Evolutionary conservation across 169 alveolate genomes (phyloP), one percentile per base, ranked within the genome.

Genomic region (Amoebophrya sp.): DNA sequence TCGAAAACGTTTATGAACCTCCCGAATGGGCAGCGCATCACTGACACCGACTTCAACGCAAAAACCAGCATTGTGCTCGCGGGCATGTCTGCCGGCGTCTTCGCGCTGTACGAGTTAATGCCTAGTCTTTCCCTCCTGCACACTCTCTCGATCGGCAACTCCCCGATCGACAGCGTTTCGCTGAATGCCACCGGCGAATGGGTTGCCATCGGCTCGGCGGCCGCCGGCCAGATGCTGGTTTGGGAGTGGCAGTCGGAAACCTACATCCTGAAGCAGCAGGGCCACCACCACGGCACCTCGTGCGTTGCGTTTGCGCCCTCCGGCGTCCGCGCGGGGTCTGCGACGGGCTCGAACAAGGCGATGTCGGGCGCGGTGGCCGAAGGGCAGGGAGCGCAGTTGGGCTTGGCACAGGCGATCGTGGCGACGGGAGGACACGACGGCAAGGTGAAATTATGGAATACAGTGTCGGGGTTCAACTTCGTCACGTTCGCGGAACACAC

Each of bases 171-270:
- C 78, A n/a, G 88, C 38, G 69, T 93, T 20, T 18, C 93, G 0
- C 50, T 91, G 31, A 91, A 92, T 42, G 91, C 48, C 16, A 97
- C 93, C 92, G 99, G 99, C 38, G 97, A 97, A 43, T 97, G 99
- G 99, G 69, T 97, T 31, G 98, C 97, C 13, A 93, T 96, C 41
- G 98, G 97, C 18, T 95, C 96, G 34, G 93, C 97, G 29, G 95
- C 93, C 29, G 45, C 90, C 15, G 91, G 93, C 7, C 89, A 91
- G 95, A 92, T 98, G 39, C 95, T 98, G 26, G 99, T 99, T 41
- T 99, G 99, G 99, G 99, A 99, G 93, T 99, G 99, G 99, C 97
- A 98, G 93, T 96, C 99, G 89, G 99, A 99, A 92, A 96, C 99
- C 23, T 99, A 97, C 92, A 96, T 99, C 29, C 95, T 98, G 93